These are phyloP conservation scores for Cystobasidium pallidum DNA, from an alignment of 1,284 basidiomycete genomes.

Conservation along the genomic window DNA sequence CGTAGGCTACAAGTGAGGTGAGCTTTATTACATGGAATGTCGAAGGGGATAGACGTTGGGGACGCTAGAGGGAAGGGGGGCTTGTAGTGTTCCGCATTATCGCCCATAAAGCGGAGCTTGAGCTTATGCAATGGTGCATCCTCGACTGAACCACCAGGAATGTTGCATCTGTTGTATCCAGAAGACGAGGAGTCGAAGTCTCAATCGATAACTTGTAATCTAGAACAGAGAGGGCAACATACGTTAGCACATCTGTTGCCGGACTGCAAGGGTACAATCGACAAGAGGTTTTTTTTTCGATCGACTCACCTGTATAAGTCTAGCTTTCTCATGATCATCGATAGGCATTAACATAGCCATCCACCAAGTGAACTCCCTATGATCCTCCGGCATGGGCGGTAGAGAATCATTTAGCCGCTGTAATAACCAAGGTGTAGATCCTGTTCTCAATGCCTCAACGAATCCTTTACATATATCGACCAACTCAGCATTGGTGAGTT, in stretches of 20 bases:
- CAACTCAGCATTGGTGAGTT: constrained; percentile 64
- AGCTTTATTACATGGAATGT: no score
- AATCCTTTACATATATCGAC: constrained; percentile 77
- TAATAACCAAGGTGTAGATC: constrained; percentile 86
- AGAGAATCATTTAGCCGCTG: constrained; percentile 78
- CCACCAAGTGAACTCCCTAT: constrained; percentile 80
- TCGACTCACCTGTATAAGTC: constrained; percentile 70
- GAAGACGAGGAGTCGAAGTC: constrained; percentile 80
- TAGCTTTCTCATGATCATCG: constrained; percentile 89
- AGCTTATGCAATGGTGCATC: constrained; percentile 54
- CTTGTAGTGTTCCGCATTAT: neutral
- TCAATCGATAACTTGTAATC: constrained; percentile 74
- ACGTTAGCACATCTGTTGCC: no score
- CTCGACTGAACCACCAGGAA: constrained; percentile 66
- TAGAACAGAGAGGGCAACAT: constrained; percentile 5
- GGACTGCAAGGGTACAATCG: no score
- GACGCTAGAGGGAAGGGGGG: no score
- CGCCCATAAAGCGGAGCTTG: no score
- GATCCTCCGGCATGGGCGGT: constrained; percentile 65
- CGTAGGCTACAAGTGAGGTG: constrained; percentile 1
- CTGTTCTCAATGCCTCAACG: constrained; percentile 74
- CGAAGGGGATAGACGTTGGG: no score
- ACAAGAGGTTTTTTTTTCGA: no score
- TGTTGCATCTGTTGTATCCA: constrained; percentile 84
- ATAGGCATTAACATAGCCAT: constrained; percentile 90